Evolutionary conservation across 192 early-diverging fungal species (phyloP).

Genomic region (Anaeromyces robustus): DNA sequence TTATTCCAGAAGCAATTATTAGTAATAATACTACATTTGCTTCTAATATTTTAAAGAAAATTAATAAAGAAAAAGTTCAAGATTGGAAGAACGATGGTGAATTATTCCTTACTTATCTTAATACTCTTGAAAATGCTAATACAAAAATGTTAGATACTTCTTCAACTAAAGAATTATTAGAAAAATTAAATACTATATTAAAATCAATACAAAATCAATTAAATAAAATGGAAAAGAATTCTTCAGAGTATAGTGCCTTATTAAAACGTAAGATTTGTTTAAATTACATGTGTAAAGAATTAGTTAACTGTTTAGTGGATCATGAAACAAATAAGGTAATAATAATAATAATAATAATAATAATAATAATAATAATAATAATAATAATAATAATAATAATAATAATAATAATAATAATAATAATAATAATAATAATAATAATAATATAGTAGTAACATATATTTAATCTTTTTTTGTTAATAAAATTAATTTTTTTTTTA

Average conservation of each 20-base stretch:
- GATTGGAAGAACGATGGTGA: neutral
- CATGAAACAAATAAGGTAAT: neutral
- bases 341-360: too few species aligned
- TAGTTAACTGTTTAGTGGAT: neutral
- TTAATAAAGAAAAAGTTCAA: neutral
- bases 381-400: too few species aligned
- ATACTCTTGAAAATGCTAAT: neutral
- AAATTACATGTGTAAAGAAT: neutral
- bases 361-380: too few species aligned
- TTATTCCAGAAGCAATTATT: neutral
- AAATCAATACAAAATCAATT: neutral
- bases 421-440: too few species aligned
- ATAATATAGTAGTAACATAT: too few species aligned
- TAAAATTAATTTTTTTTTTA: too few species aligned
- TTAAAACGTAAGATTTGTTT: neutral
- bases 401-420: neutral
- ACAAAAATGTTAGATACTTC: neutral
- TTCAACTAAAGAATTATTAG: neutral
- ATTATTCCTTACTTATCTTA: neutral
- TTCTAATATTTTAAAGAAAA: neutral
- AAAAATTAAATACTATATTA: neutral
- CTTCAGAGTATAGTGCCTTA: neutral
- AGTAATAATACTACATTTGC: neutral
- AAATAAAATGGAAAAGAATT: neutral
- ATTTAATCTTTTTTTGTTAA: too few species aligned